These are phyloP conservation scores for Schizosaccharomyces japonicus DNA, from an alignment of 805 yeast species.

Conservation along the genomic window DNA sequence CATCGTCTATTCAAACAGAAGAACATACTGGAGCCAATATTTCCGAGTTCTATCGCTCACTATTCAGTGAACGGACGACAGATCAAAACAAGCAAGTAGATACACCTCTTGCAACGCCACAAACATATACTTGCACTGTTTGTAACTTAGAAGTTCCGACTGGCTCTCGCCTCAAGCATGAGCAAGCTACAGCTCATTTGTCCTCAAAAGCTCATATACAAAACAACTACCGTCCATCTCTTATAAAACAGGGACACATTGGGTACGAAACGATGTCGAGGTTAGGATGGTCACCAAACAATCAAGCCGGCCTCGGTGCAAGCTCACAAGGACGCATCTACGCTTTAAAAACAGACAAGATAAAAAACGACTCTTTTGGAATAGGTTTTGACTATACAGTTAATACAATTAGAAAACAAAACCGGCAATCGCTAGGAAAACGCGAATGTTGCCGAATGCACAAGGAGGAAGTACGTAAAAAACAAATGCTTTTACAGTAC, in stretches of 20 bases:
- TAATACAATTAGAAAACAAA: too few relatives aligned
- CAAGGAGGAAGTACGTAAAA: background rate
- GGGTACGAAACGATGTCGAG: background rate
- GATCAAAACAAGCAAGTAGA: too few relatives aligned
- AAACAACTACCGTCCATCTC: background rate
- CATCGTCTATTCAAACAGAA: too few relatives aligned
- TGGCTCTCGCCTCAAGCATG: background rate
- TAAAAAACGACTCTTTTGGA: background rate
- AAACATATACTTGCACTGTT: background rate
- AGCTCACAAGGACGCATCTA: background rate
- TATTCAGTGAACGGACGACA: too few relatives aligned
- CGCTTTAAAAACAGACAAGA: background rate
- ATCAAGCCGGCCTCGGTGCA: background rate
- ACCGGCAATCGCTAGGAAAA: too few relatives aligned
- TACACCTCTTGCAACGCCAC: too few relatives aligned
- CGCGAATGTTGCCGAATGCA: too few relatives aligned
- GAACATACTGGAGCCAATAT: too few relatives aligned
- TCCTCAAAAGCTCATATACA: background rate
- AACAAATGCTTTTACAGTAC: background rate
- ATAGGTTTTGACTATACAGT: background rate
- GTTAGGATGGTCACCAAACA: background rate
- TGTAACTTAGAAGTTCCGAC: background rate
- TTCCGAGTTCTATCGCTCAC: too few relatives aligned
- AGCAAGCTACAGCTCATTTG: background rate
- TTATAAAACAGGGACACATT: background rate